Conservation (phyloP, 768 basidiomycete genomes). For the Filobasidium wieringae region DNA sequence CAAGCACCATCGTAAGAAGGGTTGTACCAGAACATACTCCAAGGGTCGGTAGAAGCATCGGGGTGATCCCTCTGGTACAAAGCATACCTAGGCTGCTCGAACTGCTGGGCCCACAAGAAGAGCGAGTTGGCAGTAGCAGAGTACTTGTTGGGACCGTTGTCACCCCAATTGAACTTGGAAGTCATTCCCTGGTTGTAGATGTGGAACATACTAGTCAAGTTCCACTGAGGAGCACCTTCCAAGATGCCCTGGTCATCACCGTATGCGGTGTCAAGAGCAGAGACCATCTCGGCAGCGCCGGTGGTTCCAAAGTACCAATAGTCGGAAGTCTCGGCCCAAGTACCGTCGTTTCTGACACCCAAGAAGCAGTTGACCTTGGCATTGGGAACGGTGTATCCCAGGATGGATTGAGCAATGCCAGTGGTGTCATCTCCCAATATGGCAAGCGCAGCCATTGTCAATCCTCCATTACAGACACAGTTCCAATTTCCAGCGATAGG, state of each 20-base stretch:
- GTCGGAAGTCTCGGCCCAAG: slow-evolving; percentile 87
- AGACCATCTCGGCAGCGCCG: slow-evolving; percentile 75
- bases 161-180: slow-evolving; percentile 47
- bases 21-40: slow-evolving; percentile 86
- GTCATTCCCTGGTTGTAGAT: slow-evolving; percentile 77
- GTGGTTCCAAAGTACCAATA: slow-evolving; percentile 67
- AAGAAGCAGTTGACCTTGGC: slow-evolving; percentile 63
- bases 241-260: slow-evolving; percentile 70
- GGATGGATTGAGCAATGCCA: slow-evolving; percentile 55
- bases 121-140: slow-evolving; percentile 83
- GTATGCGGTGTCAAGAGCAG: slow-evolving; percentile 69
- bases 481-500: slow-evolving; percentile 83
- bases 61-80: slow-evolving; percentile 83
- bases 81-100: slow-evolving; percentile 58
- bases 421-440: slow-evolving; percentile 65
- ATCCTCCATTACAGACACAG: slow-evolving; percentile 77
- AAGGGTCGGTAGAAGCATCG: slow-evolving; percentile 66
- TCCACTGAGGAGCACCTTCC: slow-evolving; percentile 56
- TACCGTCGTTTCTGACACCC: slow-evolving; percentile 54
- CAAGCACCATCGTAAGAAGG: slow-evolving; percentile 70
- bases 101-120: slow-evolving; percentile 62
- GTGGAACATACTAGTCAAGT: slow-evolving; percentile 69
- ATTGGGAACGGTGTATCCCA: slow-evolving; percentile 58
- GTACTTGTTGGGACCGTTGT: slow-evolving; percentile 88
- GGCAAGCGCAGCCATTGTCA: slow-evolving; percentile 79